Base-by-base conservation (phyloP, 345 rosid species). In the Brassica cretica region DNA sequence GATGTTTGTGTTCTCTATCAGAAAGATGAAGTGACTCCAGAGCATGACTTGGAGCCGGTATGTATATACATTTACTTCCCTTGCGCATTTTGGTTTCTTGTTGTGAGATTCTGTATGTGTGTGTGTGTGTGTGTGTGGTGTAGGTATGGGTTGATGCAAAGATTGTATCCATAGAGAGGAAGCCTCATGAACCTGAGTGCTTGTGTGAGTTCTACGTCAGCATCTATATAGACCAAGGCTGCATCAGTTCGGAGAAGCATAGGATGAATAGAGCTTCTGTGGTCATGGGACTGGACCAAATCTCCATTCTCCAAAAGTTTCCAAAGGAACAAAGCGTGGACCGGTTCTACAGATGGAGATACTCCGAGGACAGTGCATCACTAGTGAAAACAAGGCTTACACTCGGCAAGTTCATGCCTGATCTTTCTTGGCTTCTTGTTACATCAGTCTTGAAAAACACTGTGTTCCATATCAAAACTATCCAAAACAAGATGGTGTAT, bases 101-200 rank as follows among this genome's bases (percentile, higher is more conserved):
- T 12, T 61, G 65, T 25, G 35, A 61, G 35, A 27, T 61, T 58
- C 35, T 61, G 2, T 61, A 1, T 62, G 41, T n/a, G 9, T 25
- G 39, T n/a, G 11, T 60, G 2, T 61, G 2, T 62, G 41, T n/a
- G 10, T 27, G 39, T n/a, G 12, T 63, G 67, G 67, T 63, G 24
- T 70, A 90, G 95, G 92, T 89, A 10, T 90, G 88, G 97, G 65
- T 88, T 68, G 97, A 94, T 87, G 98, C 90, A 71, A 87, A 78
- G 77, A 91, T 92, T 78, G 85, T 80, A 71, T 88, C 95, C 8
- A 84, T 94, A 19, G 86, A 90, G 88, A 87, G 98, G 78, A 87
- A 81, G 81, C 93, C 89, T 65, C 97, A 92, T 66, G 88, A 82
- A 59, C 59, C 82, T 10, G 78, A 83, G 41, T 94, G 97, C 80